Base-by-base conservation (phyloP, 495 filamentous ascomycete species). In the Staphylotrichum longicolle region DNA sequence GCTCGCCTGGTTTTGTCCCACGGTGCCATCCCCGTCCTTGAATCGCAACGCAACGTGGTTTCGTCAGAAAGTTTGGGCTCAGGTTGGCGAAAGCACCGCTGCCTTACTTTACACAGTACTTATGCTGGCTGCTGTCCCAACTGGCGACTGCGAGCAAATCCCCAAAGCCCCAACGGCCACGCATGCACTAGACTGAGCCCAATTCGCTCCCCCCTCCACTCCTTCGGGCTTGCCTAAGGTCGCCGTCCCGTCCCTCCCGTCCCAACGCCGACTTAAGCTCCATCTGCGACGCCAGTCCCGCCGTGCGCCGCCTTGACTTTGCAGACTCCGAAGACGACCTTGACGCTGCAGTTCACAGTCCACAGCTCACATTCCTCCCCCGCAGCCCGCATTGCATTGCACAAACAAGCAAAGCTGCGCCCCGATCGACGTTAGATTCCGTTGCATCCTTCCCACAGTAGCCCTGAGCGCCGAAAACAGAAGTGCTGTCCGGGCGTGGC, bases 401-500 rank as follows among this genome's bases (percentile, higher is more conserved):
- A 53, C 12, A 27, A 48, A 12, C 47, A 35, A 15, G 20, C 20
- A 35, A 9, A 10, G 7, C 48, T 47, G 41, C 49, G 15, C 35
- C 52, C 44, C 27, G 39, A 46, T 27, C 20, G 20, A 27, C 20
- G 20, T 27, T 27, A 27, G 20, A 27, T 27, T 1, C 20, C 20
- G 20, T 27, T 27, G 20, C 20, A 27, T 27, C 20, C 20, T 27
- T 27, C 20, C 20, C 20, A 27, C 20, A 27, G 20, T 27, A 46
- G 20, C 27, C 41, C 37, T 6, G 47, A 37, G 37, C 14, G 5
- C 49, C 48, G 49, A 44, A 57, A 47, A 30, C 41, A 35, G 32
- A n/a, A 34, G 42, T 37, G 0, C 20, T 27, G 20, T 27, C 34
- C 49, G n/a, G 56, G 45, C 45, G 56, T 58, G 56, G 56, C 56